Percentiles rank a stretch among this genome's conserved stretches.
These are phyloP conservation scores for Chenopodium quinoa DNA, from an alignment of 148 eudicot genomes.

Conservation along the genomic window DNA sequence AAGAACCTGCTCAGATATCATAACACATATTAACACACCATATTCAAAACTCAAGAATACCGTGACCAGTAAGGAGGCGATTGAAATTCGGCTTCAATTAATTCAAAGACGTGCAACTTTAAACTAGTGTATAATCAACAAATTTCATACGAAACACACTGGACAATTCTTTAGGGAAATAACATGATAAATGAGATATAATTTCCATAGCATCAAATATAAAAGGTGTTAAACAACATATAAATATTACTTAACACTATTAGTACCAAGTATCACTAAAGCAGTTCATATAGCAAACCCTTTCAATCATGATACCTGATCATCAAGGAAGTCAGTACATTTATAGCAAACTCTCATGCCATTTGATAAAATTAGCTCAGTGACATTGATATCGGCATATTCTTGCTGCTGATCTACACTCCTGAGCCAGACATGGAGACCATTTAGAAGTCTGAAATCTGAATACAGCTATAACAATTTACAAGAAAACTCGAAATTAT, in stretches of 20 bases:
- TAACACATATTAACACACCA: slow-evolving; percentile 15
- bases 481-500: background rate
- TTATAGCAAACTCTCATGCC: slow-evolving; percentile 91
- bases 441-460: background rate
- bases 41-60: background rate
- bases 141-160: slow-evolving; percentile 5
- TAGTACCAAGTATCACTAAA: slow-evolving; percentile 1
- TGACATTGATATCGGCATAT: slow-evolving; percentile 59
- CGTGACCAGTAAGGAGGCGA: slow-evolving; percentile 3
- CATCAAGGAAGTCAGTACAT: slow-evolving; percentile 81
- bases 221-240: background rate
- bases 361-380: slow-evolving; percentile 75
- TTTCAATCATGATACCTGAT: slow-evolving; percentile 54
- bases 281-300: background rate
- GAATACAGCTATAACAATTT: background rate
- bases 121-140: slow-evolving; percentile 3
- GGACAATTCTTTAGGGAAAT: background rate
- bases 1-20: slow-evolving; percentile 62
- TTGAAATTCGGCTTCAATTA: background rate
- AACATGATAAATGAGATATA: background rate
- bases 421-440: slow-evolving; percentile 35
- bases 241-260: background rate
- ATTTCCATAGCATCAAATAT: background rate
- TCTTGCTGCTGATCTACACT: slow-evolving; percentile 55
- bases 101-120: background rate